Percentiles rank a stretch among this genome's conserved stretches.
These are phyloP conservation scores for Linanthus parryae DNA, from an alignment of 148 eudicot species.

Conservation along the genomic window DNA sequence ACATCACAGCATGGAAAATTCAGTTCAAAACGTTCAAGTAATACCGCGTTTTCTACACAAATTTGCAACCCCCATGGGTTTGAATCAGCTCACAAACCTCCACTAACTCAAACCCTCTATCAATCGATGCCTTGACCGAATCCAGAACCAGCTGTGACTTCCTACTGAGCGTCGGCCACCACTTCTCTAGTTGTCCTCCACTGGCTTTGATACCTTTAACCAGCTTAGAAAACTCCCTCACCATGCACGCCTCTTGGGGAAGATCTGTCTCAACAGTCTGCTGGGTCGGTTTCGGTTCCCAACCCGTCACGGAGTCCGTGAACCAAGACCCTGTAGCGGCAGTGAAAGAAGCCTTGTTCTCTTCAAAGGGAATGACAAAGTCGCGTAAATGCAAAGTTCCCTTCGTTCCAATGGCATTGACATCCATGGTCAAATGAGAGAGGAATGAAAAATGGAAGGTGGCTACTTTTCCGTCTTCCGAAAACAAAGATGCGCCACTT, in stretches of 20 bases:
- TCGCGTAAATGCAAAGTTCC: constrained; percentile 10
- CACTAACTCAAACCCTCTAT: background rate
- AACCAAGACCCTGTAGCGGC: background rate
- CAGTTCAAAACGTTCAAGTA: too few species aligned
- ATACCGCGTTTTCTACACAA: too few species aligned
- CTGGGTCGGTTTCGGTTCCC: background rate
- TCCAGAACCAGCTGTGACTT: constrained; percentile 6
- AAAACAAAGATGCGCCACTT: constrained; percentile 9
- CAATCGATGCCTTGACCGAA: constrained; percentile 5
- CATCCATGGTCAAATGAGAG: constrained; percentile 2
- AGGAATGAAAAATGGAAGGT: constrained; percentile 6
- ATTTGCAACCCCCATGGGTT: too few species aligned
- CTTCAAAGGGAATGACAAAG: constrained; percentile 7
- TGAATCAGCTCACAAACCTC: too few species aligned
- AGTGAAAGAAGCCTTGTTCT: background rate
- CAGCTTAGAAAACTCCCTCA: constrained; percentile 7
- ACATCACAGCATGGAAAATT: too few species aligned
- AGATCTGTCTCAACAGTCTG: background rate
- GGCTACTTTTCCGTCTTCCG: constrained; percentile 11
- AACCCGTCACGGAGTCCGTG: constrained; percentile 2
- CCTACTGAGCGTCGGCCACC: constrained; percentile 1
- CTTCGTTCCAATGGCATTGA: constrained; percentile 6
- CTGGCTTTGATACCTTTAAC: constrained; percentile 2
- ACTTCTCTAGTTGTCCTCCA: constrained; percentile 2
- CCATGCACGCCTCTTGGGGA: constrained; percentile 10